Evolutionary conservation across 805 yeast genomes (phyloP), one percentile per base, ranked within the genome.

Genomic region (Lipomyces mesembrius): DNA sequence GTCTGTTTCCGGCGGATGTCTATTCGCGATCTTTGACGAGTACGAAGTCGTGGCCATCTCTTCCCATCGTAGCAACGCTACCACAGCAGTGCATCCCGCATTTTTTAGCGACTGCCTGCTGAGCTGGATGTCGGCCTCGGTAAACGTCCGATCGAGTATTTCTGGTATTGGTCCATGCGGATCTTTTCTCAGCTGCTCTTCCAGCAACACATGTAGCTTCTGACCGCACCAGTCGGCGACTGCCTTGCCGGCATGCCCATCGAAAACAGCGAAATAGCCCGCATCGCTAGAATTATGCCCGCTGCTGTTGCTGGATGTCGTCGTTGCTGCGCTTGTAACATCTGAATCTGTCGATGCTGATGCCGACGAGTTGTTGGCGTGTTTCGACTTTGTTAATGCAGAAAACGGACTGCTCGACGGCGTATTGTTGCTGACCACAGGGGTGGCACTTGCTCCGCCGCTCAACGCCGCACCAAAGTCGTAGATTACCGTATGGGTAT

Each of bases 171-270:
- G 88, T 89, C 56, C 53, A 60, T 54, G 59, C 34, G 71, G 69
- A 34, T 76, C 75, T 29, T 49, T 70, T 69, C 57, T 54, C 75
- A 62, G 77, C 77, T 68, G 72, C 6, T 64, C 75, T 46, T 77
- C 79, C 62, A 86, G 75, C 25, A 92, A 83, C 62, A 83, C 84
- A 76, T 94, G 98, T 65, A 94, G 77, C 73, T 90, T 87, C 69
- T 91, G 87, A 0, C 97, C 96, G 80, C 98, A 92, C 96, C 97
- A 93, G 74, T 94, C 86, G 1, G 99, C 96, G 8, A 96, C 89
- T 72, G 87, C 91, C 63, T 87, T 87, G 27, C 99, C 99, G 1
- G 98, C 98, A 79, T 94, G 99, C 11, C 99, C 99, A 78, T 94
- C 99, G 78, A 92, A 94, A 0, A 94, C 84, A 20, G 96, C 98